Percentiles rank a stretch among this genome's conserved stretches.
Evolutionary conservation across 2,329 filamentous ascomycete species (phyloP).

Genomic region (Monosporascus sp.): DNA sequence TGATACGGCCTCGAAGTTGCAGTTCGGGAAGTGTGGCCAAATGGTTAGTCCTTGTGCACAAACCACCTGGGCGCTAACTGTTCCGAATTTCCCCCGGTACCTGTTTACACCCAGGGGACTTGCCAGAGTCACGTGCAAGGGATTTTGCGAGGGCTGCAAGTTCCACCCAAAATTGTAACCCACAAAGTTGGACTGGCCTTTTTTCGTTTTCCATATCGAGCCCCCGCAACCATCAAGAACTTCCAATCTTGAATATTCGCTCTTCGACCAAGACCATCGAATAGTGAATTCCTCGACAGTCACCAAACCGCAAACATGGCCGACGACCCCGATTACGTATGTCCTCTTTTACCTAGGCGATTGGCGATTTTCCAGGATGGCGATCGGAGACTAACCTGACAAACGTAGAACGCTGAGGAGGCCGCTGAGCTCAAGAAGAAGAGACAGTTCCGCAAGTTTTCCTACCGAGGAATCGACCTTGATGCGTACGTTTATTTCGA

Average conservation of each 20-base stretch:
- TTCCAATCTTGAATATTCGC: conserved; percentile 30
- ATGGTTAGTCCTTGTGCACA: not conserved
- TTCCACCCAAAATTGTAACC: not conserved
- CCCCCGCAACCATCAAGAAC: conserved; percentile 15
- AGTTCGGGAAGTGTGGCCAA: too few species aligned
- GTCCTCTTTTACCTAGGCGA: conserved; percentile 35
- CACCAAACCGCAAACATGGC: conserved; percentile 62
- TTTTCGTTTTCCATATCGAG: conserved; percentile 10
- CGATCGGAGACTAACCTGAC: conserved; percentile 27
- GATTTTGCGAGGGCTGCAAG: not conserved
- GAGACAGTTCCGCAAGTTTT: conserved; percentile 99
- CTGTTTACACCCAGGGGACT: too few species aligned
- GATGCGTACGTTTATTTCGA: conserved; percentile 70
- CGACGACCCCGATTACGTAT: conserved; percentile 76
- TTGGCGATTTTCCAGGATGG: conserved; percentile 2
- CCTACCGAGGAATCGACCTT: conserved; percentile 98
- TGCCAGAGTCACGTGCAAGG: not conserved
- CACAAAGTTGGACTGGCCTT: conserved; percentile 1
- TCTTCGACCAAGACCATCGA: conserved; percentile 38
- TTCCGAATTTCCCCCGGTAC: not conserved
- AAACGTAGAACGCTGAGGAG: conserved; percentile 83
- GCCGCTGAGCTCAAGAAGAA: conserved; percentile 99
- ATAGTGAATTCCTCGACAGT: conserved; percentile 37
- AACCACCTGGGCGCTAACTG: not conserved
- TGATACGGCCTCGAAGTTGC: too few species aligned